Conservation (phyloP, 139 green algal genomes). For the Chlamydomonas schloesseri region DNA sequence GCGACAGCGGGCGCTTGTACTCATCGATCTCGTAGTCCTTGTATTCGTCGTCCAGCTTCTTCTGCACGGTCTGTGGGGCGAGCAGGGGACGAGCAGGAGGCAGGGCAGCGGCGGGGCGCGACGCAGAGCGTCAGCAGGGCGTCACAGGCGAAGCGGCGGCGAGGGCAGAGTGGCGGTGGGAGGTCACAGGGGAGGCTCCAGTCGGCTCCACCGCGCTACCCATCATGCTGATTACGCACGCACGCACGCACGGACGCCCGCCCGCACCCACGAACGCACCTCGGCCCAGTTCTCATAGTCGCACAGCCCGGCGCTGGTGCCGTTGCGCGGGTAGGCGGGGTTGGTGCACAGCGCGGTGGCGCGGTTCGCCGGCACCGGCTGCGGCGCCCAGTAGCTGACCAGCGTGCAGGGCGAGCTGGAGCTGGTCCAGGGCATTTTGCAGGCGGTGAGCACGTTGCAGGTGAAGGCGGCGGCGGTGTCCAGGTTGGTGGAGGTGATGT, state of each 20-base stretch:
- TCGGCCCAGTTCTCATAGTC: no score
- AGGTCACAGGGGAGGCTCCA: no score
- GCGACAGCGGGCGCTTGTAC: constrained; percentile 46
- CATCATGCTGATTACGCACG: no score
- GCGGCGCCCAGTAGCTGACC: neutral
- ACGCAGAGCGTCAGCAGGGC: neutral
- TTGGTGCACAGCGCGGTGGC: no score
- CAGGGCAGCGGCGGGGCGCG: neutral
- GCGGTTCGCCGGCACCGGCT: neutral
- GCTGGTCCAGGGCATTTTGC: constrained; percentile 31
- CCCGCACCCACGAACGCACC: neutral
- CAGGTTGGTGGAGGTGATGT: constrained; percentile 1
- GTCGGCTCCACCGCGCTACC: no score
- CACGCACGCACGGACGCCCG: no score
- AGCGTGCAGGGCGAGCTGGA: no score
- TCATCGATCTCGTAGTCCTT: constrained; percentile 34
- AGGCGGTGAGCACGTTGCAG: constrained; percentile 42
- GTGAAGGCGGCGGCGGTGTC: neutral
- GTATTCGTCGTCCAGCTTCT: constrained; percentile 19
- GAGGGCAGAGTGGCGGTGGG: no score
- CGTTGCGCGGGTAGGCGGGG: no score
- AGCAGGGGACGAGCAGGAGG: no score
- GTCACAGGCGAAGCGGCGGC: no score
- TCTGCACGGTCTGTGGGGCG: neutral
- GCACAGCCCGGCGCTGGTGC: no score